Percentiles rank a stretch among this genome's conserved stretches.
Evolutionary conservation across 306 rosid genomes (phyloP).

Genomic region (Vigna reflexopilosa): DNA sequence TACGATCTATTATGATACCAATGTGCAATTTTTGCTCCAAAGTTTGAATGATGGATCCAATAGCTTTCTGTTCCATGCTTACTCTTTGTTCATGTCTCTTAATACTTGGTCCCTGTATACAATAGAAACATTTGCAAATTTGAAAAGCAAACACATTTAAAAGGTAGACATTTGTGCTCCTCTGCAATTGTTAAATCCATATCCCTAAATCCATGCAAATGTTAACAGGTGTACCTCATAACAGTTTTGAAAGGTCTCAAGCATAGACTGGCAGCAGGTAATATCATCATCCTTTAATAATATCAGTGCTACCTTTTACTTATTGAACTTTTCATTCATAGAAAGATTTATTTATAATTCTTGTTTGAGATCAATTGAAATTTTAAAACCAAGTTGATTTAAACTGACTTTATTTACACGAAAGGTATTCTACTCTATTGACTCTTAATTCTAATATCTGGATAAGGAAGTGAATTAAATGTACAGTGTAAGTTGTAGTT

Average conservation of each 20-base stretch:
- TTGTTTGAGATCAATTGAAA: slow-evolving; percentile 5
- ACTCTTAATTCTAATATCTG: slow-evolving; percentile 17
- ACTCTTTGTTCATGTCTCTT: slow-evolving; percentile 28
- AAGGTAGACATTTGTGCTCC: slow-evolving; percentile 33
- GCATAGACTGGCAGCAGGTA: slow-evolving; percentile 98
- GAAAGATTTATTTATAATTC: slow-evolving; percentile 35
- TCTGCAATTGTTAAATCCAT: slow-evolving; percentile 39
- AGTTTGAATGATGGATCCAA: slow-evolving; percentile 35
- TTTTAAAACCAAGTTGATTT: not conserved
- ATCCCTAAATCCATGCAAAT: slow-evolving; percentile 53
- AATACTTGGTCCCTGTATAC: slow-evolving; percentile 13
- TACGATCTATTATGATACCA: slow-evolving; percentile 10
- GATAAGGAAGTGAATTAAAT: not conserved
- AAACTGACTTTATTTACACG: not conserved
- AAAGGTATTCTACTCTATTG: not conserved
- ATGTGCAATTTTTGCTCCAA: slow-evolving; percentile 26
- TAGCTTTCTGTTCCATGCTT: not conserved
- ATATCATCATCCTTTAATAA: slow-evolving; percentile 34
- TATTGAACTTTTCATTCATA: slow-evolving; percentile 28
- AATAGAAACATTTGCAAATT: slow-evolving; percentile 25
- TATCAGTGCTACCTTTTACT: slow-evolving; percentile 30
- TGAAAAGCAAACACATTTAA: slow-evolving; percentile 25
- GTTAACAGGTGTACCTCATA: slow-evolving; percentile 84
- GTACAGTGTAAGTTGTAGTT: no score
- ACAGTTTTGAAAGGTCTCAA: slow-evolving; percentile 91